phyloP scores from a whole-genome alignment of 2,329 filamentous ascomycete species.

The Fusarium sp. region DNA sequence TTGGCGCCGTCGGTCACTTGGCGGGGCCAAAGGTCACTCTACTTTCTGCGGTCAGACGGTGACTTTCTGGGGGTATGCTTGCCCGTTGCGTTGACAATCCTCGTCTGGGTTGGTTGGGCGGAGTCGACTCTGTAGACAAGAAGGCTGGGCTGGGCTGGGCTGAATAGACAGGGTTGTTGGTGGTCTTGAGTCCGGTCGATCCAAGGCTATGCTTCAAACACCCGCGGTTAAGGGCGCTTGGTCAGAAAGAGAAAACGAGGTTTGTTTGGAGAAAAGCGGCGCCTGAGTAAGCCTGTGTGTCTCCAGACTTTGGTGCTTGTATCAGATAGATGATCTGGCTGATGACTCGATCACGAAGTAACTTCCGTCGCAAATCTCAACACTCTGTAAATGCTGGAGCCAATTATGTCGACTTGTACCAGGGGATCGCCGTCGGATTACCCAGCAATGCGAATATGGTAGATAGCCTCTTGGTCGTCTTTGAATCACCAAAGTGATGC shows the following conservation, averaged over 20 bases:
- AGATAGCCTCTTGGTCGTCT: slow-evolving; percentile 5
- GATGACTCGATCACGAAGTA: slow-evolving; percentile 21
- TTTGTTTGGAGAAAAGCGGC: slow-evolving; percentile 16
- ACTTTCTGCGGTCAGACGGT: slow-evolving; percentile 48
- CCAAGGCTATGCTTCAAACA: slow-evolving; percentile 6
- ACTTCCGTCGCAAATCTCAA: slow-evolving; percentile 1
- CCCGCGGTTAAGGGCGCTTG: slow-evolving; percentile 26
- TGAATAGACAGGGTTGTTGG: slow-evolving; percentile 42
- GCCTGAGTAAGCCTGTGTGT: slow-evolving; percentile 24
- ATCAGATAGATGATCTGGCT: slow-evolving; percentile 26
- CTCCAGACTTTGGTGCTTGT: slow-evolving; percentile 23
- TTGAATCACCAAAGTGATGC: slow-evolving; percentile 3
- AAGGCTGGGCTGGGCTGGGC: slow-evolving; percentile 38
- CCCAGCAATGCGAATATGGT: slow-evolving; percentile 15
- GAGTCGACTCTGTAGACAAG: slow-evolving; percentile 36
- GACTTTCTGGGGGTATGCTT: slow-evolving; percentile 44
- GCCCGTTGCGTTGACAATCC: slow-evolving; percentile 40
- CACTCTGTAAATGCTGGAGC: slow-evolving; percentile 13
- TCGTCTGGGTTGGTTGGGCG: slow-evolving; percentile 44
- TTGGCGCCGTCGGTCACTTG: slow-evolving; percentile 44
- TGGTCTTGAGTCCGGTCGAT: slow-evolving; percentile 26
- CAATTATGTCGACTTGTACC: slow-evolving; percentile 26
- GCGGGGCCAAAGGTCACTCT: slow-evolving; percentile 47
- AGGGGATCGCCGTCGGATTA: slow-evolving; percentile 28
- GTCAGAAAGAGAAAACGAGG: background rate